Evolutionary conservation across 192 early-diverging fungal genomes (phyloP).

Genomic region (Backusella parvicylindrica): DNA sequence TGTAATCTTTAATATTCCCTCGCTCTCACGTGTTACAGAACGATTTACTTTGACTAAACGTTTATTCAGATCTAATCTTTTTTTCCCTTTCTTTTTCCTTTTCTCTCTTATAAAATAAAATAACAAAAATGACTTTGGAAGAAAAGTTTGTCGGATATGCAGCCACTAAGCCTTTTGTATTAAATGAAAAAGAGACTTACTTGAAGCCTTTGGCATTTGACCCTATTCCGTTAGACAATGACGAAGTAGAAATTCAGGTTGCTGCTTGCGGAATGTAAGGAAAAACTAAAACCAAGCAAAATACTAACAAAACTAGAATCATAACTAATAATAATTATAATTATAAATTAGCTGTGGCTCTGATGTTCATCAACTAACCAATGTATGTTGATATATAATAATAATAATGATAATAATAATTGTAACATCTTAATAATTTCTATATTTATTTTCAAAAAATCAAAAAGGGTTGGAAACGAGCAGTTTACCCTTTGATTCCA

Average conservation of each 20-base stretch:
- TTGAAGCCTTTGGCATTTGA: slow-evolving; percentile 26
- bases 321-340: too few relatives aligned
- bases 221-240: slow-evolving; percentile 32
- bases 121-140: not conserved
- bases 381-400: slow-evolving; percentile 49
- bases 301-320: too few relatives aligned
- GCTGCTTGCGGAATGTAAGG: slow-evolving; percentile 44
- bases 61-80: not conserved
- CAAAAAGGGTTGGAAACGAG: slow-evolving; percentile 28
- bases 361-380: slow-evolving; percentile 68
- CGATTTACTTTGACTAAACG: not conserved
- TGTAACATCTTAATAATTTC: slow-evolving; percentile 30
- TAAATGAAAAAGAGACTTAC: slow-evolving; percentile 6
- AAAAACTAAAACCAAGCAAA: not conserved
- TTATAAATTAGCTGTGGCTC: slow-evolving; percentile 62
- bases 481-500: slow-evolving; percentile 38
- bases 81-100: not conserved
- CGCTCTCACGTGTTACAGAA: not conserved
- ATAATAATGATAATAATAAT: too few relatives aligned
- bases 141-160: slow-evolving; percentile 27
- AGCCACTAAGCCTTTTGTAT: slow-evolving; percentile 14
- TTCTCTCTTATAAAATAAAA: not conserved
- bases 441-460: not conserved
- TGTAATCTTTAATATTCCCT: not conserved
- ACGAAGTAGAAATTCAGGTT: slow-evolving; percentile 49